phyloP scores from a whole-genome alignment of 208 protist genomes.

The Strigomonas galati region DNA sequence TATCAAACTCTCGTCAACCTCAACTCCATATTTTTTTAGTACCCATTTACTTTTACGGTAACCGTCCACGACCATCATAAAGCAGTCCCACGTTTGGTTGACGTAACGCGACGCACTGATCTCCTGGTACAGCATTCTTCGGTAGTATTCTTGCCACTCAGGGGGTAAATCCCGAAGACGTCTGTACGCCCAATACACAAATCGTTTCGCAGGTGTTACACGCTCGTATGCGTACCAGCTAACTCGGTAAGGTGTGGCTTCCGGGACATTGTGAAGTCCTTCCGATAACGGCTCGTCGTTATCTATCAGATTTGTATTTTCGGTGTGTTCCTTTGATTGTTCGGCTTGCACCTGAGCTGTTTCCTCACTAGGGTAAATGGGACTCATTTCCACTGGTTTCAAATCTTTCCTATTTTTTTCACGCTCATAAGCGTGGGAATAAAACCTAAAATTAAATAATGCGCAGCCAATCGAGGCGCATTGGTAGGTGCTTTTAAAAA shows the following conservation, averaged over 20 bases:
- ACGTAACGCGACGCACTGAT: conserved; percentile 71
- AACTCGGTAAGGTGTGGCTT: conserved; percentile 62
- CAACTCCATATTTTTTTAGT: conserved; percentile 70
- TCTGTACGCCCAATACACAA: conserved; percentile 83
- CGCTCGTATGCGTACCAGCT: conserved; percentile 67
- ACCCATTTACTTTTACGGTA: conserved; percentile 88
- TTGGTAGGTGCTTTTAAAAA: not conserved
- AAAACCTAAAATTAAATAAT: not conserved
- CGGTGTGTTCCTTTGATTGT: not conserved
- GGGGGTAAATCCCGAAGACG: conserved; percentile 71
- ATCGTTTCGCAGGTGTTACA: conserved; percentile 73
- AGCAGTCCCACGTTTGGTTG: conserved; percentile 87
- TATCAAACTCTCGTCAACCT: conserved; percentile 75
- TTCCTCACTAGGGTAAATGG: conserved; percentile 14
- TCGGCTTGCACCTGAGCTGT: not conserved
- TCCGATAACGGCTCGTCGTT: conserved; percentile 52
- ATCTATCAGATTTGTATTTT: not conserved
- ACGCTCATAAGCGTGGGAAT: not conserved
- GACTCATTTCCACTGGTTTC: conserved; percentile 14
- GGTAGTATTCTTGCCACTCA: conserved; percentile 86
- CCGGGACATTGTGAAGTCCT: conserved; percentile 51
- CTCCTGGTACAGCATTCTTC: conserved; percentile 83
- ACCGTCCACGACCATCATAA: conserved; percentile 90
- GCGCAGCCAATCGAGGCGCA: too few species aligned
- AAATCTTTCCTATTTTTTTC: conserved; percentile 5